These are phyloP conservation scores for Phoma sp. DNA, from an alignment of 2,329 filamentous ascomycete genomes.

Conservation along the genomic window DNA sequence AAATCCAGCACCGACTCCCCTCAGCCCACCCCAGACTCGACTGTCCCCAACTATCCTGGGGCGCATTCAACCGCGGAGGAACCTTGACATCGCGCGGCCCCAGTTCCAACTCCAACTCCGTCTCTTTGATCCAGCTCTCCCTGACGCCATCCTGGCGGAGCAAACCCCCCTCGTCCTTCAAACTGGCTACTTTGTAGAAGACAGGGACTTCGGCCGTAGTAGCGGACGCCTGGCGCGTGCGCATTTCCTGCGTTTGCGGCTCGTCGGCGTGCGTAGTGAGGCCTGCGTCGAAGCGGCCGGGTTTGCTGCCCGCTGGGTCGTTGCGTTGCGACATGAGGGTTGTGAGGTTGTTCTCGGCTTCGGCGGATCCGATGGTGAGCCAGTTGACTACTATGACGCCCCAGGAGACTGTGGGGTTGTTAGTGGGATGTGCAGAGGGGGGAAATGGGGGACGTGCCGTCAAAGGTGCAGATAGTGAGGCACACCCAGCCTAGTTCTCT, in stretches of 20 bases:
- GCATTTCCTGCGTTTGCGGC: neutral
- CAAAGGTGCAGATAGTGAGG: conserved; percentile 47
- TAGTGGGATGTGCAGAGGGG: neutral
- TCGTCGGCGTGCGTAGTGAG: neutral
- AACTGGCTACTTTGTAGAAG: conserved; percentile 5
- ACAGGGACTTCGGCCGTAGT: conserved; percentile 8
- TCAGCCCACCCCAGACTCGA: neutral
- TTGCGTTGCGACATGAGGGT: conserved; percentile 18
- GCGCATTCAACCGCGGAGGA: neutral
- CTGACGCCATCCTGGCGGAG: neutral
- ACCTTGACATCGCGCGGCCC: neutral
- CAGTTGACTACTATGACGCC: conserved; percentile 37
- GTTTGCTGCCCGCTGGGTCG: neutral
- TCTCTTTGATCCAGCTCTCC: conserved; percentile 7
- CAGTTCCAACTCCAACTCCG: neutral
- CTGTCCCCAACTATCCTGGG: neutral
- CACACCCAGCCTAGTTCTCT: conserved; percentile 50
- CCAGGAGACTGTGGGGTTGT: conserved; percentile 33
- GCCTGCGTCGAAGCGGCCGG: conserved; percentile 1
- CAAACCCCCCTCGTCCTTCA: conserved; percentile 14
- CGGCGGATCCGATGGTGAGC: conserved; percentile 36
- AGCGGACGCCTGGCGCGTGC: conserved; percentile 2
- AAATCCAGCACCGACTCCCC: conserved; percentile 1
- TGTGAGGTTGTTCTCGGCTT: conserved; percentile 30
- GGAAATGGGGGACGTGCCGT: conserved; percentile 36